These are phyloP conservation scores for Recurvomyces mirabilis DNA, from an alignment of 495 filamentous ascomycete species.

Conservation along the genomic window DNA sequence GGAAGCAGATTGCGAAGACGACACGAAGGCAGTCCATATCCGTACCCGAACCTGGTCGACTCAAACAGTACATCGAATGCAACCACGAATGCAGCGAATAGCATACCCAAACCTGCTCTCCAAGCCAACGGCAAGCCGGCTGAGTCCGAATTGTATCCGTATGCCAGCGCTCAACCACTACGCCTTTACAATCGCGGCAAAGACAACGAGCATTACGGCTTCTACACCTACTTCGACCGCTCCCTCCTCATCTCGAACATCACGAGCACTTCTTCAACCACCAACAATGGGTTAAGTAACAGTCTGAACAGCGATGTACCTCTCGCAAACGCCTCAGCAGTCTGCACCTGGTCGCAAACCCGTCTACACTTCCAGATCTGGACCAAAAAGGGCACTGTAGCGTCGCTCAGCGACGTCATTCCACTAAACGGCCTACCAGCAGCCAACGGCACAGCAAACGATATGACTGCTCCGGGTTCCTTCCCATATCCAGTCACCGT, in stretches of 20 bases:
- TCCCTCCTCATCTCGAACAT: slow-evolving; percentile 63
- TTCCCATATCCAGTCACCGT: slow-evolving; percentile 83
- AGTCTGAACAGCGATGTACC: slow-evolving; percentile 49
- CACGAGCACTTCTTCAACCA: not conserved
- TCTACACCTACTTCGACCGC: slow-evolving; percentile 85
- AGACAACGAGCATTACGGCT: slow-evolving; percentile 78
- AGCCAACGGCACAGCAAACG: slow-evolving; percentile 38
- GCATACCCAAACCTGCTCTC: slow-evolving; percentile 30
- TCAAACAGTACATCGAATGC: slow-evolving; percentile 19
- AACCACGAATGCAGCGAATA: slow-evolving; percentile 15
- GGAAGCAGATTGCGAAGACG: not conserved
- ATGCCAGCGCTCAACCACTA: slow-evolving; percentile 63
- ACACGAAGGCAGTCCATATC: slow-evolving; percentile 10
- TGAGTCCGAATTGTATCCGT: slow-evolving; percentile 55
- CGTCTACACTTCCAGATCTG: slow-evolving; percentile 86
- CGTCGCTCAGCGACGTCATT: not conserved
- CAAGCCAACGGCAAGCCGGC: slow-evolving; percentile 60
- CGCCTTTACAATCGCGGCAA: slow-evolving; percentile 74
- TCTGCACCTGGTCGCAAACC: slow-evolving; percentile 74
- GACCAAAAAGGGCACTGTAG: slow-evolving; percentile 38
- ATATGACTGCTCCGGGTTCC: slow-evolving; percentile 52
- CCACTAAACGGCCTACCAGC: slow-evolving; percentile 15
- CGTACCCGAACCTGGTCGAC: slow-evolving; percentile 1
- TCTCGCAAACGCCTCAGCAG: slow-evolving; percentile 46
- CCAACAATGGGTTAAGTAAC: slow-evolving; percentile 27